Evolutionary conservation across 768 basidiomycete species (phyloP).

Genomic region (Leccinum boreale): DNA sequence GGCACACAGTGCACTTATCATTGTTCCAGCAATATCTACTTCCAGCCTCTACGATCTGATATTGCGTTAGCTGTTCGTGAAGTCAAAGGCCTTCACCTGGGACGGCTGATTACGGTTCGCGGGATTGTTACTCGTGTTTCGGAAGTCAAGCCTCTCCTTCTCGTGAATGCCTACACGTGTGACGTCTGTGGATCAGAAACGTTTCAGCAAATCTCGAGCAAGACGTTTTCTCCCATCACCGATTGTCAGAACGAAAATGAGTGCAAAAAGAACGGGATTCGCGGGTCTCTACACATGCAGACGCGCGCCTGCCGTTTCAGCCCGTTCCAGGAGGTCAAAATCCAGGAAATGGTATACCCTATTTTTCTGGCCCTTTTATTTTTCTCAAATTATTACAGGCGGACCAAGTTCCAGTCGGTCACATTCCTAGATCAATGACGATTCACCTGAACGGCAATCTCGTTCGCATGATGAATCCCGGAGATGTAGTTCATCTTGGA

Average conservation of each 20-base stretch:
- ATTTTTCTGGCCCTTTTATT: background rate
- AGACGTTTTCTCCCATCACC: constrained; percentile 83
- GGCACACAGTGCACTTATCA: constrained; percentile 5
- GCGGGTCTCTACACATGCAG: constrained; percentile 96
- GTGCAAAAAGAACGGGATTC: constrained; percentile 82
- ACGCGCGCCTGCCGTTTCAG: constrained; percentile 95
- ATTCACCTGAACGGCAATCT: constrained; percentile 89
- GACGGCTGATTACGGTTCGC: constrained; percentile 90
- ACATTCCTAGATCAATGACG: constrained; percentile 98
- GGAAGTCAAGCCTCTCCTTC: constrained; percentile 95
- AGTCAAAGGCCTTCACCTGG: constrained; percentile 83
- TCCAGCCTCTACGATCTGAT: constrained; percentile 79
- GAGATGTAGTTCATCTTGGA: constrained; percentile 93
- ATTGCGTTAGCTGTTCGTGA: constrained; percentile 86
- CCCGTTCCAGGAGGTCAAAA: constrained; percentile 98
- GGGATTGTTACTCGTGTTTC: constrained; percentile 98
- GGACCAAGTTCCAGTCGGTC: constrained; percentile 98
- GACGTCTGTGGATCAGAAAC: constrained; percentile 98
- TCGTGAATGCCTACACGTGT: constrained; percentile 97
- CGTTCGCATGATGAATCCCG: constrained; percentile 89
- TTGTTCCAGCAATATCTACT: constrained; percentile 81
- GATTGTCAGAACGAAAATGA: constrained; percentile 86
- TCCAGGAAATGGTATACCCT: constrained; percentile 88
- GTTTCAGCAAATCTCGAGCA: constrained; percentile 94
- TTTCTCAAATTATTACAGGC: constrained; percentile 48